Base-by-base conservation (phyloP, 495 filamentous ascomycete genomes). In the Neurospora sp. region DNA sequence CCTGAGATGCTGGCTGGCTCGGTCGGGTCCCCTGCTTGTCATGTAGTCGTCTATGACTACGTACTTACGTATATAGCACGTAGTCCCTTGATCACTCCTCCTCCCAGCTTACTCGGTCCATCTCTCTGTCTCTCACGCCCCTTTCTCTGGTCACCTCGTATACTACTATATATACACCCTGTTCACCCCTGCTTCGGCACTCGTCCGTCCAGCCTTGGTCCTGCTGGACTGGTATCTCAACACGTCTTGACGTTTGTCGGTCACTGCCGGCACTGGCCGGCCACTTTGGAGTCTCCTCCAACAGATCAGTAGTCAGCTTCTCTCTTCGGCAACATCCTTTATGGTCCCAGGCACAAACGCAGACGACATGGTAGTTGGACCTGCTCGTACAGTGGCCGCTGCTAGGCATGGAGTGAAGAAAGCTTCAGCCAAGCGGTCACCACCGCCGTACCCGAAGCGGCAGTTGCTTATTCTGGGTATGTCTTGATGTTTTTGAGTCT, bases 391-490 rank as follows among this genome's bases (percentile, higher is more conserved):
- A 69, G 73, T 74, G 77, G 72, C 69, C 39, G 27, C 39, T 66
- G 54, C 3, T 16, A 35, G 39, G 39, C 14, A 39, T 46, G 59
- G 44, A 74, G 44, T 39, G 37, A 18, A 69, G 5, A 23, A 27
- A 35, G 59, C 72, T 69, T 46, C 74, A 5, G 66, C 69, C 7
- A 77, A 71, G 46, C 39, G 75, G 18, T 62, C 23, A 62, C 42
- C 81, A 39, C 83, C 84, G 69, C 85, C 86, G 10, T 88, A 86
- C 72, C 86, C 86, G 12, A 80, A 48, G 70, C 87, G 85, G 73
- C 92, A 94, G 81, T 82, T 94, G 75, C 88, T 93, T 75, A 88
- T 94, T 54, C 82, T 94, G 74, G 92, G 92, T 94, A 81, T 79
- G 87, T 81, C 46, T 39, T 73, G 31, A 35, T 31, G 10, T 27